Base-by-base conservation (phyloP, 1,139 yeast genomes). In the Yamadazyma triangularis region DNA sequence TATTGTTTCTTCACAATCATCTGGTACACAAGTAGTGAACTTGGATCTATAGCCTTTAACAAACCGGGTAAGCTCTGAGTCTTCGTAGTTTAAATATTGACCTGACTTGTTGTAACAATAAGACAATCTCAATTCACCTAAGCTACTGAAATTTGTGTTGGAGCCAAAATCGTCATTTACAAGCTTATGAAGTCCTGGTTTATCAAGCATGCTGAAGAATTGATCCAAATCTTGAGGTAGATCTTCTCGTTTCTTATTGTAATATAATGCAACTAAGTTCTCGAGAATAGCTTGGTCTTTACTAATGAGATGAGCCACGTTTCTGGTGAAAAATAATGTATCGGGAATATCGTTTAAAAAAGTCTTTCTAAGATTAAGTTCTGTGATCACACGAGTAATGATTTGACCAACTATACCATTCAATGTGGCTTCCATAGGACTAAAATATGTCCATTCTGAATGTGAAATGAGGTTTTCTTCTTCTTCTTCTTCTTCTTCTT, bases 11-110 rank as follows among this genome's bases (percentile, higher is more conserved):
- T 18, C 20, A 18, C 9, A 9, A 30, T 30, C 25, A 11, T 19
- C 23, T 4, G 5, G 9, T 8, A 15, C 9, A 11, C 33, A 21
- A 7, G 32, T 15, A 7, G 28, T 28, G 13, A 28, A 34, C 24
- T 30, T 30, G 28, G 25, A 26, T 8, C n/a, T 13, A n/a, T 27
- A 25, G 15, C 38, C 38, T 15, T 25, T 36, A 2, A 33, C 25
- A 14, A 27, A 29, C 13, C 37, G 24, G 1, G 29, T 26, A 2
- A 26, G 27, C 18, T 42, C 45, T 11, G 40, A 27, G 18, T 58
- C 58, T 24, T 54, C 53, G 31, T 60, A 58, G 31, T 57, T 63
- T 18, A 62, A 44, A 42, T 50, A 51, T 22, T 60, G 58, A 0
- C 61, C 58, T 2, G 69, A 56, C 32, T 59, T 60, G 42, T 45